phyloP scores from a whole-genome alignment of 192 early-diverging fungal species.

The Haplosporangium gracile region DNA sequence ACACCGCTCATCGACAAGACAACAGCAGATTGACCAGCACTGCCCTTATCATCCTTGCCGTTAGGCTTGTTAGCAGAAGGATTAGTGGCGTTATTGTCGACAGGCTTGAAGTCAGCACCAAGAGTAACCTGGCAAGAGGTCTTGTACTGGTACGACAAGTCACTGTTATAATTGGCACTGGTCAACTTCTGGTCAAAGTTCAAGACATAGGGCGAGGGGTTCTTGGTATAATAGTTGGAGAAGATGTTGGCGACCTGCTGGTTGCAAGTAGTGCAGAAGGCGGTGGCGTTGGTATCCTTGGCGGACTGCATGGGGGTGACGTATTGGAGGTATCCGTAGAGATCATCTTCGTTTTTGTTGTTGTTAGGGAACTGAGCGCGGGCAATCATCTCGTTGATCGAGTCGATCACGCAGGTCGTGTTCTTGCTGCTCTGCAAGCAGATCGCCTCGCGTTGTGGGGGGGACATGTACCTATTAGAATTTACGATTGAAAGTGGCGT shows the following conservation, averaged over 20 bases:
- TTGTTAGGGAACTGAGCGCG: slow-evolving; percentile 33
- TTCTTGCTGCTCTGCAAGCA: slow-evolving; percentile 29
- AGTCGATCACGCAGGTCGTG: slow-evolving; percentile 34
- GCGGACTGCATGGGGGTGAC: slow-evolving; percentile 32
- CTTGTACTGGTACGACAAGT: slow-evolving; percentile 42
- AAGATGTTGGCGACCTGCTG: slow-evolving; percentile 53
- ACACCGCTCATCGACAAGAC: slow-evolving; percentile 11
- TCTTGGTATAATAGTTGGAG: slow-evolving; percentile 46
- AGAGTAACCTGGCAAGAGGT: not conserved
- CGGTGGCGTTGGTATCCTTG: slow-evolving; percentile 9
- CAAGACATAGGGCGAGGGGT: slow-evolving; percentile 24
- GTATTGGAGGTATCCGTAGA: slow-evolving; percentile 50
- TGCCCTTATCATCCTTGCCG: slow-evolving; percentile 10
- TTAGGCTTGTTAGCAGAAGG: not conserved
- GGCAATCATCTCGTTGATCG: slow-evolving; percentile 42
- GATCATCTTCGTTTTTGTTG: slow-evolving; percentile 34
- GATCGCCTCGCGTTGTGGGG: slow-evolving; percentile 41
- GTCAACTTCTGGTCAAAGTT: slow-evolving; percentile 32
- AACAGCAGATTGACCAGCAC: not conserved
- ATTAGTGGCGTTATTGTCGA: not conserved
- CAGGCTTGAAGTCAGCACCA: slow-evolving; percentile 32
- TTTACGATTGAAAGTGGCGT: not conserved
- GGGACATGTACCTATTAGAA: slow-evolving; percentile 37
- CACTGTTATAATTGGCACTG: not conserved
- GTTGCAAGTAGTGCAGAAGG: slow-evolving; percentile 43